Evolutionary conservation across 495 filamentous ascomycete genomes (phyloP).

Genomic region (Aspergillus nanangensis): DNA sequence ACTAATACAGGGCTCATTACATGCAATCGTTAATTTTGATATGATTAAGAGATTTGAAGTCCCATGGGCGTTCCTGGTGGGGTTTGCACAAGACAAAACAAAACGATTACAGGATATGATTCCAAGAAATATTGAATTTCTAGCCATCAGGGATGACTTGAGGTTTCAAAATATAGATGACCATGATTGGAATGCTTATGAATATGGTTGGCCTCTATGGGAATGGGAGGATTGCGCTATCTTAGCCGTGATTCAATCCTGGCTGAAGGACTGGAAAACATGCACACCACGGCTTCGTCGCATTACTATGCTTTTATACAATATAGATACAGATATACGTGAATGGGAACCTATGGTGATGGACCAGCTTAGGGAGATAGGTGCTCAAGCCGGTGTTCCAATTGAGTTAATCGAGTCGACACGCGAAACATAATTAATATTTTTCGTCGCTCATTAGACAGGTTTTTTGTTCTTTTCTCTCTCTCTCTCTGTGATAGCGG

Average conservation of each 20-base stretch:
- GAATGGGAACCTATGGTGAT: neutral
- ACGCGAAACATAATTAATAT: too few relatives aligned
- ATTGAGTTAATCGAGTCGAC: conserved; percentile 8
- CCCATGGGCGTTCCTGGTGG: conserved; percentile 2
- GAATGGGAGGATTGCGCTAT: neutral
- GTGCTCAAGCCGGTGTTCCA: neutral
- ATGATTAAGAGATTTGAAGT: conserved; percentile 4
- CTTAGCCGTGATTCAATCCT: conserved; percentile 5
- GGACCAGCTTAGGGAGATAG: neutral
- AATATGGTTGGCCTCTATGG: neutral
- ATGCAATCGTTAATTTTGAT: neutral
- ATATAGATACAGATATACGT: neutral
- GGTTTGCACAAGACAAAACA: conserved; percentile 4
- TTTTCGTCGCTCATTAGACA: too few relatives aligned
- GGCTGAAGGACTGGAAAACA: conserved; percentile 11
- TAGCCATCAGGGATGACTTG: conserved; percentile 2
- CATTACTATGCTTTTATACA: conserved; percentile 3
- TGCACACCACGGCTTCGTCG: conserved; percentile 10
- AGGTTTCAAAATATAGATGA: neutral
- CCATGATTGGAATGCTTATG: neutral
- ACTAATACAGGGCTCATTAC: conserved; percentile 8
- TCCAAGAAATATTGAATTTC: conserved; percentile 4
- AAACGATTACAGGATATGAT: conserved; percentile 6
- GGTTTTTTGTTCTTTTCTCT: too few relatives aligned
- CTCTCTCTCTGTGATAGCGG: too few relatives aligned